Evolutionary conservation across 352 stramenopile species (phyloP).

Genomic region (Aphanomyces cochlioides): DNA sequence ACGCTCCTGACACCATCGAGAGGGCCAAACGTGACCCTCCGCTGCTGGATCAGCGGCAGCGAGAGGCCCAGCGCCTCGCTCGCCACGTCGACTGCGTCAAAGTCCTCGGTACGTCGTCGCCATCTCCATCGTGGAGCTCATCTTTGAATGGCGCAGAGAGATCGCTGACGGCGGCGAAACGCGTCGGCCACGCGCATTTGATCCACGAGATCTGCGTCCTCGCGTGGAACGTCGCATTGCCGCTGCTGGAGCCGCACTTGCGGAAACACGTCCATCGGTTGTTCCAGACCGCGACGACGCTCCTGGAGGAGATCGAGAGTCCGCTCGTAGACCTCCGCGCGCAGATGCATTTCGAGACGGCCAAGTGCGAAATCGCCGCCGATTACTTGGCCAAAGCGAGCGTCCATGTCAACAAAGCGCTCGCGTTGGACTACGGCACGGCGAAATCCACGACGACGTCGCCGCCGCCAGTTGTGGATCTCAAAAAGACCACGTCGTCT

Average conservation of each 20-base stretch:
- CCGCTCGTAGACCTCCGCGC: slow-evolving; percentile 72
- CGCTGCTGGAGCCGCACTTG: slow-evolving; percentile 71
- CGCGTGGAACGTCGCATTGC: slow-evolving; percentile 77
- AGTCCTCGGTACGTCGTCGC: slow-evolving; percentile 33
- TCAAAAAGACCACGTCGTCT: slow-evolving; percentile 32
- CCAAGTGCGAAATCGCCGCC: slow-evolving; percentile 76
- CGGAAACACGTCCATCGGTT: slow-evolving; percentile 63
- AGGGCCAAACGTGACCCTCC: slow-evolving; percentile 32
- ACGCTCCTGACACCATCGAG: slow-evolving; percentile 41
- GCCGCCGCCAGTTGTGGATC: slow-evolving; percentile 32
- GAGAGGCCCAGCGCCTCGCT: slow-evolving; percentile 40
- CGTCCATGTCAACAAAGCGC: slow-evolving; percentile 51
- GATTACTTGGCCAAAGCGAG: slow-evolving; percentile 85
- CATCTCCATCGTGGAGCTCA: neutral
- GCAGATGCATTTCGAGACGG: slow-evolving; percentile 76
- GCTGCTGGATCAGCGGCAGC: slow-evolving; percentile 37
- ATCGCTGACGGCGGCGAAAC: slow-evolving; percentile 69
- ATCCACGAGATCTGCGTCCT: slow-evolving; percentile 77
- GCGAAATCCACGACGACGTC: neutral
- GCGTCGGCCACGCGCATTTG: slow-evolving; percentile 67
- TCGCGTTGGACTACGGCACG: slow-evolving; percentile 60
- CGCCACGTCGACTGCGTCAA: slow-evolving; percentile 71
- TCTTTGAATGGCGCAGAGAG: slow-evolving; percentile 39
- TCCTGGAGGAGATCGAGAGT: slow-evolving; percentile 77
- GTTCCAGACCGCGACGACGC: slow-evolving; percentile 53